Evolutionary conservation across 495 filamentous ascomycete genomes (phyloP), one percentile per base, ranked within the genome.

Genomic region (Delitschia confertaspora): DNA sequence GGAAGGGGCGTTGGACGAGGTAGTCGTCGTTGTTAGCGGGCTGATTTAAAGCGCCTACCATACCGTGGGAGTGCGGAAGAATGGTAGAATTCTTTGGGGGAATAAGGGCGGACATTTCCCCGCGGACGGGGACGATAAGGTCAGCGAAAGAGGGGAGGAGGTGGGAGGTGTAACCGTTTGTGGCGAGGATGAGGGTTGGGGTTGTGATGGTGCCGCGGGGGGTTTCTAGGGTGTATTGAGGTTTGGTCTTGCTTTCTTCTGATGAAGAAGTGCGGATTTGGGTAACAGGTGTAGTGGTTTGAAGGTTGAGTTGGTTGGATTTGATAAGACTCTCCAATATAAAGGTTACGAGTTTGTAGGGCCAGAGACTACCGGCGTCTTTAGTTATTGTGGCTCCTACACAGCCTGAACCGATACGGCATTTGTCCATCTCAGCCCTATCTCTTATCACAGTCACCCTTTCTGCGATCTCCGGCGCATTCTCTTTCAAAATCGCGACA

Each of bases 91-190:
- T 65, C 36, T 60, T 58, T 64, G 45, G 64, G 1, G 83, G 80
- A 0, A 73, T 48, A 8, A 91, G 72, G 0, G 83, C 76, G 19
- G 74, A 76, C 68, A 91, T 79, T 37, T 84, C 78, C 1, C 82
- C 82, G 13, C 82, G 68, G 0, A 86, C 78, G 0, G 87, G 87
- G 22, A 85, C 81, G 43, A 93, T 79, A 10, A 85, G 65, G 41
- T 81, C 81, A 18, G 66, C 59, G 41, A 93, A 79, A 0, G 61
- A 57, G 0, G 83, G 85, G 7, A 93, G 67, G 2, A 93, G 68
- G 47, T 82, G 70, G 0, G 77, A 78, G 0, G 82, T 86, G 47
- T 87, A 85, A 2, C 65, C 87, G 49, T 94, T 93, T 0, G 83
- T 88, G 7, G 81, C 78, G 29, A 93, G 72, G 5, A 93, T 69